These are phyloP conservation scores for Aspergillus avenaceus DNA, from an alignment of 495 filamentous ascomycete species.

Conservation along the genomic window DNA sequence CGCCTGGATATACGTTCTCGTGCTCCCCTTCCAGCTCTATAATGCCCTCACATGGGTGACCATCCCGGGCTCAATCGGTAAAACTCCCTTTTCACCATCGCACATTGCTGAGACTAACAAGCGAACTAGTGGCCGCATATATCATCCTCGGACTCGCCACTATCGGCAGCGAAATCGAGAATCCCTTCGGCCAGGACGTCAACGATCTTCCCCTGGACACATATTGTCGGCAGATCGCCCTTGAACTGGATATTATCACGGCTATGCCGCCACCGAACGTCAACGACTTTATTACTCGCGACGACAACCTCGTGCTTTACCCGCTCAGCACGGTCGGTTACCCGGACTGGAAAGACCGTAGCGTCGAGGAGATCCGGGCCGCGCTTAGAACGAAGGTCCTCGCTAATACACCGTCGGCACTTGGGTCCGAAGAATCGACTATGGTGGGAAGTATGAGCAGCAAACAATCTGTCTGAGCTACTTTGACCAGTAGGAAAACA, in stretches of 20 bases:
- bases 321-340: constrained; percentile 59
- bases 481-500: neutral
- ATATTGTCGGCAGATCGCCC: constrained; percentile 67
- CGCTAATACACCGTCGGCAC: constrained; percentile 14
- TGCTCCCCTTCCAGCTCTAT: constrained; percentile 82
- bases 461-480: constrained; percentile 25
- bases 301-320: constrained; percentile 63
- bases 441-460: constrained; percentile 15
- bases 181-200: constrained; percentile 83
- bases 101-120: neutral
- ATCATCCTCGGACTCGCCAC: constrained; percentile 87
- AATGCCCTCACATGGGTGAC: constrained; percentile 62
- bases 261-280: constrained; percentile 50
- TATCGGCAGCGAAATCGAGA: constrained; percentile 83
- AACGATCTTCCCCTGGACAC: constrained; percentile 79
- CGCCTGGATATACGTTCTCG: constrained; percentile 79
- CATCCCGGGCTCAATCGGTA: constrained; percentile 76
- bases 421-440: constrained; percentile 25
- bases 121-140: constrained; percentile 61
- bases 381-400: constrained; percentile 47
- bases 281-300: constrained; percentile 53
- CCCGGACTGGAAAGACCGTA: constrained; percentile 56
- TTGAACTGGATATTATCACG: constrained; percentile 72
- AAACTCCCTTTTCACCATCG: constrained; percentile 8
- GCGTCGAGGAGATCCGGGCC: constrained; percentile 54